phyloP scores from a whole-genome alignment of 805 yeast genomes.

The Myxozyma monticola region DNA sequence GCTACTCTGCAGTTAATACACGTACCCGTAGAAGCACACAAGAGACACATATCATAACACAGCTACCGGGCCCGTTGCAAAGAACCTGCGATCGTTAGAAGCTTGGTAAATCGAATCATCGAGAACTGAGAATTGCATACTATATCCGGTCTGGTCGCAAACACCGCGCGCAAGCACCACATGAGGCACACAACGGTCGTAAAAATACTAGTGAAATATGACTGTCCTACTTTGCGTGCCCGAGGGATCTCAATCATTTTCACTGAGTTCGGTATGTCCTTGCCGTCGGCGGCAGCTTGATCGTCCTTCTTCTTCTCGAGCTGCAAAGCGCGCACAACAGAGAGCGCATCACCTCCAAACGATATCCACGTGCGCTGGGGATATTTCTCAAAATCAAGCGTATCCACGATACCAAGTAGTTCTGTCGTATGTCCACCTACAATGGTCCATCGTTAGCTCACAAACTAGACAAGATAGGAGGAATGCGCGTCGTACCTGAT shows the following conservation, averaged over 20 bases:
- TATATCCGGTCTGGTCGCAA: constrained; percentile 42
- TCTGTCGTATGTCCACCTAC: constrained; percentile 26
- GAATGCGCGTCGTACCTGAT: constrained; percentile 75
- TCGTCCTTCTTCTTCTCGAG: constrained; percentile 27
- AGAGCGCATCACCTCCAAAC: constrained; percentile 55
- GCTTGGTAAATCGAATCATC: neutral
- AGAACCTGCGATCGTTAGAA: constrained; percentile 42
- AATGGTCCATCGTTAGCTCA: constrained; percentile 64
- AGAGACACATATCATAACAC: constrained; percentile 65
- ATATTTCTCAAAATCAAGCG: constrained; percentile 38
- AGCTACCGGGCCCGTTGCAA: constrained; percentile 81
- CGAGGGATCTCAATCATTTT: constrained; percentile 46
- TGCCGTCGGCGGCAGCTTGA: constrained; percentile 9
- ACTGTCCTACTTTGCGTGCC: constrained; percentile 64
- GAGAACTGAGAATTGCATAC: constrained; percentile 21
- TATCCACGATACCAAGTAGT: constrained; percentile 63
- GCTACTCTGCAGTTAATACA: constrained; percentile 3
- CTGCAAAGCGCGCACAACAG: constrained; percentile 40
- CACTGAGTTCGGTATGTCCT: constrained; percentile 36
- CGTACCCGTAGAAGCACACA: constrained; percentile 51
- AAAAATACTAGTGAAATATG: constrained; percentile 47
- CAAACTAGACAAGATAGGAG: too few species aligned
- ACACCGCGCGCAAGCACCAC: constrained; percentile 37
- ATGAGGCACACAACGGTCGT: constrained; percentile 47
- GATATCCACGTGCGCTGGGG: constrained; percentile 40